Percentiles rank a stretch among this genome's conserved stretches.
These are phyloP conservation scores for Candida adriatica DNA, from an alignment of 805 yeast species.

Conservation along the genomic window DNA sequence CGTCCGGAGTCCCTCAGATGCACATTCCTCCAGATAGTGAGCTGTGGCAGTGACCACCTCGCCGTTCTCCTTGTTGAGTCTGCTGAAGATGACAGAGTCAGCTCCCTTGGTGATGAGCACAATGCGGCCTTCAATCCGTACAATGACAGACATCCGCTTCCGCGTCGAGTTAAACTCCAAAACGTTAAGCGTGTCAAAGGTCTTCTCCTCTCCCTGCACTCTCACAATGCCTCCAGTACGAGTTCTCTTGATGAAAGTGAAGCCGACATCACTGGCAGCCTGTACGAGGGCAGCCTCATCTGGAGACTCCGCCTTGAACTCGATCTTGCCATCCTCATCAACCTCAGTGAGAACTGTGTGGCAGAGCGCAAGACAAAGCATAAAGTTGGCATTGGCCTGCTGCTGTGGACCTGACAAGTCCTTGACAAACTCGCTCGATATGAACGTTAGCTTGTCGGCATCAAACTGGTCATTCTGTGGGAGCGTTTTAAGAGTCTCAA, in stretches of 20 bases:
- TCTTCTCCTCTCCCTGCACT: conserved; percentile 61
- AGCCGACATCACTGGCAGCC: conserved; percentile 75
- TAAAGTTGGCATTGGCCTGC: conserved; percentile 58
- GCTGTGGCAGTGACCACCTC: conserved; percentile 57
- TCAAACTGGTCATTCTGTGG: conserved; percentile 34
- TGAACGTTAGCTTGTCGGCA: conserved; percentile 57
- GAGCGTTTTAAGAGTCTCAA: conserved; percentile 31
- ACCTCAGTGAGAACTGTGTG: conserved; percentile 75
- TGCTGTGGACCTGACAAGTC: conserved; percentile 54
- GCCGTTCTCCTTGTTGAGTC: conserved; percentile 46
- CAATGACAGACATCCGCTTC: conserved; percentile 79
- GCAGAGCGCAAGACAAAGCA: conserved; percentile 69
- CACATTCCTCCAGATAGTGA: conserved; percentile 66
- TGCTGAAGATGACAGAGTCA: conserved; percentile 65
- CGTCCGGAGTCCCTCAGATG: conserved; percentile 79
- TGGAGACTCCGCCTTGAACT: conserved; percentile 76
- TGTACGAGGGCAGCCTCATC: conserved; percentile 83
- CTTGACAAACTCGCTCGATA: conserved; percentile 55
- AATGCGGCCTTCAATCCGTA: conserved; percentile 55
- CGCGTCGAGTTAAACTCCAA: conserved; percentile 77
- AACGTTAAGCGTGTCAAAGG: conserved; percentile 61
- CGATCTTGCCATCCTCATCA: conserved; percentile 45
- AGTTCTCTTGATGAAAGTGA: conserved; percentile 58
- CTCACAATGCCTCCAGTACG: conserved; percentile 59
- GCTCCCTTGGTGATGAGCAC: conserved; percentile 77